Evolutionary conservation across 768 basidiomycete genomes (phyloP).

Genomic region (Hericium rajendrae): DNA sequence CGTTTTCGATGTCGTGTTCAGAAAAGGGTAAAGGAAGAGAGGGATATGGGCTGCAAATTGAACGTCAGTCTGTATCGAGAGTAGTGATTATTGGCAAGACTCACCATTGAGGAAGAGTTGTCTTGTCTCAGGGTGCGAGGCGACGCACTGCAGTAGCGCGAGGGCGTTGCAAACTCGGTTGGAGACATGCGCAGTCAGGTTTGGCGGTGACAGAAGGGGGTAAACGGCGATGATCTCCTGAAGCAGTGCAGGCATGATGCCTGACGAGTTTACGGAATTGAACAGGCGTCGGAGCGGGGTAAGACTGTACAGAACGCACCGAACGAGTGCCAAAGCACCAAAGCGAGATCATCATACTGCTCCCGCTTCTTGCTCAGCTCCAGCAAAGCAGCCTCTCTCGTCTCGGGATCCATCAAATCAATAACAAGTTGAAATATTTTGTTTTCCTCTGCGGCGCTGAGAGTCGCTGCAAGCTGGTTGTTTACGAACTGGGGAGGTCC

Average conservation of each 20-base stretch:
- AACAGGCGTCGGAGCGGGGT: slow-evolving; percentile 1
- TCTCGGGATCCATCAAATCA: slow-evolving; percentile 71
- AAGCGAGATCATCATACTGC: slow-evolving; percentile 96
- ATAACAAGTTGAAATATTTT: slow-evolving; percentile 91
- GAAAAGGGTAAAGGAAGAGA: slow-evolving; percentile 89
- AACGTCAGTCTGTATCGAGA: not conserved
- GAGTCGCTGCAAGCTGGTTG: slow-evolving; percentile 14
- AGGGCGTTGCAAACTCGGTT: slow-evolving; percentile 99
- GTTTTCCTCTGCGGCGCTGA: slow-evolving; percentile 41
- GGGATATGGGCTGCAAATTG: slow-evolving; percentile 80
- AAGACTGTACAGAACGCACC: slow-evolving; percentile 39
- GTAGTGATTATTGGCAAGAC: slow-evolving; percentile 14
- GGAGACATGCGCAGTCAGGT: slow-evolving; percentile 93
- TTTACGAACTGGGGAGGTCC: slow-evolving; percentile 28
- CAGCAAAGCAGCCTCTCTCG: slow-evolving; percentile 83
- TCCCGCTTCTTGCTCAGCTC: slow-evolving; percentile 98
- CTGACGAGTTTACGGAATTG: slow-evolving; percentile 28
- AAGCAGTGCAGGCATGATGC: slow-evolving; percentile 94
- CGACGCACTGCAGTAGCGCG: slow-evolving; percentile 95
- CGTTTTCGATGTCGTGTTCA: slow-evolving; percentile 98
- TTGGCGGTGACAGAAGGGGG: slow-evolving; percentile 88
- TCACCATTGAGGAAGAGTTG: slow-evolving; percentile 89
- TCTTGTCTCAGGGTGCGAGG: slow-evolving; percentile 92
- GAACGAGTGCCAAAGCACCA: slow-evolving; percentile 97
- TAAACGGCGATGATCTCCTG: slow-evolving; percentile 99